Evolutionary conservation across 371 early-diverging fungal genomes (phyloP).

Genomic region (Phascolomyces articulosus): DNA sequence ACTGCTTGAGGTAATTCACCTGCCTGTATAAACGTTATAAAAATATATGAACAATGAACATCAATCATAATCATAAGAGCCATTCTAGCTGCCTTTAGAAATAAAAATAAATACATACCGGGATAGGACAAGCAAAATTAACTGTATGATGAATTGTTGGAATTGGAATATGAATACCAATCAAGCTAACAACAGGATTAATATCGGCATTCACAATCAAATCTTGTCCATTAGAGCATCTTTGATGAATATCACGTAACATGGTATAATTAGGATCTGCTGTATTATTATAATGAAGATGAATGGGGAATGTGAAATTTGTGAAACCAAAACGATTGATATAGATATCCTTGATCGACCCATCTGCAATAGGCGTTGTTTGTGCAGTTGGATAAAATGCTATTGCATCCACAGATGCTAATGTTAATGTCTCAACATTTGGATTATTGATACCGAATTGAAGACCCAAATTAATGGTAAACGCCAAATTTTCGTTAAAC

Average conservation of each 20-base stretch:
- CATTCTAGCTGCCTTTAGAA: background rate
- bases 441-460: constrained; percentile 11
- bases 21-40: background rate
- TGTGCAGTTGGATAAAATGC: constrained; percentile 14
- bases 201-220: constrained; percentile 26
- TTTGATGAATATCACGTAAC: constrained; percentile 6
- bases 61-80: background rate
- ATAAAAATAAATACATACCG: background rate
- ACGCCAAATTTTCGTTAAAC: constrained; percentile 1
- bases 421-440: constrained; percentile 7
- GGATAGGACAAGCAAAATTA: constrained; percentile 15
- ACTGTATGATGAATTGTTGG: constrained; percentile 11
- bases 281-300: constrained; percentile 5
- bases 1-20: background rate
- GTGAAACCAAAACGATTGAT: constrained; percentile 10
- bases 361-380: background rate
- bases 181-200: background rate
- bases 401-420: background rate
- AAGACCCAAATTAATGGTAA: constrained; percentile 12
- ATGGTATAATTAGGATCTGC: constrained; percentile 6
- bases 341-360: background rate
- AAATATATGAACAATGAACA: background rate
- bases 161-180: constrained; percentile 12
- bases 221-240: constrained; percentile 4
- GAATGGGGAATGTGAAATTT: constrained; percentile 13